Evolutionary conservation across 83 land plant genomes (phyloP), one percentile per base, ranked within the genome.

Genomic region (Picea engelmannii): DNA sequence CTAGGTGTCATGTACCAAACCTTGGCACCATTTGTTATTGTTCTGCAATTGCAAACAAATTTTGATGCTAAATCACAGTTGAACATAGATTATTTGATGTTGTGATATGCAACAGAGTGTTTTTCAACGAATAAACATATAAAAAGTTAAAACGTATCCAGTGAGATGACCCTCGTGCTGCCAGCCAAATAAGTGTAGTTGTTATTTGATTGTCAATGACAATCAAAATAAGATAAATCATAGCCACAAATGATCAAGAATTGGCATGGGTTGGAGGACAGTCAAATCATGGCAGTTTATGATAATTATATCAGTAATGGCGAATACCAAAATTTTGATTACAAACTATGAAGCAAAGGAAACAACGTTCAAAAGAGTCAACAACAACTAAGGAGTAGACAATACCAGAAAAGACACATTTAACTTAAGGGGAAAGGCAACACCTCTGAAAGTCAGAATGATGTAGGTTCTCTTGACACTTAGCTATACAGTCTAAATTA

Each of bases 11-110:
- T 3, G 59, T 55, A 55, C 59, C 59, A 55, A 55, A 55, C 59
- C 59, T 55, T 55, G 59, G 59, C 59, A 55, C 59, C 59, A 55
- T 38, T 69, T 42, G 20, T 38, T 69, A 35, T 69, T 69, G 10
- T 8, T 69, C 21, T 9, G 27, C 42, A 69, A 69, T 38, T 69
- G 74, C 47, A 69, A 40, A 68, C n/a, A 69, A n/a, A 70, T 70
- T 70, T 40, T 38, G 18, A 70, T 70, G 42, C 38, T 17, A 40
- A 70, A 70, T n/a, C 75, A 70, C n/a, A 18, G 20, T 40, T 2
- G 12, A 3, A 70, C 10, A 20, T 15, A 6, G 35, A 31, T 35
- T 17, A 69, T 55, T 55, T 38, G 21, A 27, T 31, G 20, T 16
- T 69, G 42, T 69, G 40, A 31, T 35, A 69, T 69, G 7, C 40